Percentiles rank a stretch among this genome's conserved stretches.
Evolutionary conservation across 805 yeast species (phyloP).

Genomic region (Barnettozyma siamensis): DNA sequence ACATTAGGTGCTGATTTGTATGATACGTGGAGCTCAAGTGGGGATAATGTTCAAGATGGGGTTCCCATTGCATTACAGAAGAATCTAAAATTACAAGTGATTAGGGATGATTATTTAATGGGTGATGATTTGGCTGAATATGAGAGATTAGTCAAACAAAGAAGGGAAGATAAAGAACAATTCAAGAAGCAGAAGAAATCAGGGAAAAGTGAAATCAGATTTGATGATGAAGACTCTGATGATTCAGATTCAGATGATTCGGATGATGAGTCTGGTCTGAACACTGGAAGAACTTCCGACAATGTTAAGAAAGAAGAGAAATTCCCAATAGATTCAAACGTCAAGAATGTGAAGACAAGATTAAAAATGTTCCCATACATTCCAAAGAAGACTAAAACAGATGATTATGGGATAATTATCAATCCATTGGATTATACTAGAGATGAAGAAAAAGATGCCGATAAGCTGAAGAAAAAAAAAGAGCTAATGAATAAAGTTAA

Average conservation of each 20-base stretch:
- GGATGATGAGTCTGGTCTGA: conserved; percentile 24
- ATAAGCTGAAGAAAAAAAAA: conserved; percentile 25
- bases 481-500: conserved; percentile 19
- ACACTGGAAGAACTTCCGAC: conserved; percentile 11
- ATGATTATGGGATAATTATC: conserved; percentile 84
- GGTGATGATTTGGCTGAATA: conserved; percentile 48
- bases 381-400: conserved; percentile 53
- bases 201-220: conserved; percentile 21
- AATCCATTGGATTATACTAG: conserved; percentile 57
- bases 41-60: conserved; percentile 53
- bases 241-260: conserved; percentile 10
- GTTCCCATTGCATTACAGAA: conserved; percentile 49
- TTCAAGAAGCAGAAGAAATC: conserved; percentile 28
- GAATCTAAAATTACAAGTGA: conserved; percentile 33
- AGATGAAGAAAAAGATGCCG: conserved; percentile 40
- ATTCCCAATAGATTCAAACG: conserved; percentile 30
- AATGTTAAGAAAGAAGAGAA: conserved; percentile 24
- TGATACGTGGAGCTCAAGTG: conserved; percentile 45
- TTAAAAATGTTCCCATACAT: conserved; percentile 72
- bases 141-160: conserved; percentile 38
- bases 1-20: conserved; percentile 48
- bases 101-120: conserved; percentile 43
- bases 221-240: conserved; percentile 25
- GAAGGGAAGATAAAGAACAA: conserved; percentile 35
- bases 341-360: conserved; percentile 24